Evolutionary conservation across 805 yeast species (phyloP), one percentile per base, ranked within the genome.

Genomic region (Starmera quercuum): DNA sequence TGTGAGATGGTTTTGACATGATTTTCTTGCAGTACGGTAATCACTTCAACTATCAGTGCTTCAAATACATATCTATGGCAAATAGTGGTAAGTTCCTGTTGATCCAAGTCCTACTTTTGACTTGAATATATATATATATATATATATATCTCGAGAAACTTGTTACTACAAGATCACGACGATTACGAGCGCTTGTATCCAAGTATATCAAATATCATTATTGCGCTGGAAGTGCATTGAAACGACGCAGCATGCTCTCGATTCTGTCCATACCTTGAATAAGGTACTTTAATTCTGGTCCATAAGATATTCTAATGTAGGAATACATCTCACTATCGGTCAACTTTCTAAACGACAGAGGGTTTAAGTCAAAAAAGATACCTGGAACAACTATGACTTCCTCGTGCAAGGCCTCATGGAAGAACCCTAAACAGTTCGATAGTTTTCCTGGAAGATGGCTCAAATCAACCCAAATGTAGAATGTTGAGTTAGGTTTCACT

Each of bases 351-450:
- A 64, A 51, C 29, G 64, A 61, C 34, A 61, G 66, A 4, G 81
- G 81, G 41, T 74, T 74, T 41, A 74, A 63, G 47, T 74, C 73
- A 49, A 74, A 74, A 59, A 74, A 74, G 41, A 74, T 73, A 3
- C 81, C 81, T 4, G 81, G 81, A 14, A 74, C 81, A 21, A 71
- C 68, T 46, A 74, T 74, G 10, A 73, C 76, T 44, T 67, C 67
- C 43, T 73, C 78, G 45, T 73, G 78, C 28, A 74, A 56, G 39
- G 77, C 72, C 51, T 74, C 81, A 47, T 74, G 81, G 66, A 74
- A 74, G 45, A 74, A 74, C 0, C 81, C 80, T 27, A 74, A 60
- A 46, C 78, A 71, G 46, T 73, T 74, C 30, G 71, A 59, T 33
- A 74, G 54, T 49, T 74, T 74, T 1, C 73, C 71, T 1, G 79